Evolutionary conservation across 148 eudicot species (phyloP).

Genomic region (Camellia japonica): DNA sequence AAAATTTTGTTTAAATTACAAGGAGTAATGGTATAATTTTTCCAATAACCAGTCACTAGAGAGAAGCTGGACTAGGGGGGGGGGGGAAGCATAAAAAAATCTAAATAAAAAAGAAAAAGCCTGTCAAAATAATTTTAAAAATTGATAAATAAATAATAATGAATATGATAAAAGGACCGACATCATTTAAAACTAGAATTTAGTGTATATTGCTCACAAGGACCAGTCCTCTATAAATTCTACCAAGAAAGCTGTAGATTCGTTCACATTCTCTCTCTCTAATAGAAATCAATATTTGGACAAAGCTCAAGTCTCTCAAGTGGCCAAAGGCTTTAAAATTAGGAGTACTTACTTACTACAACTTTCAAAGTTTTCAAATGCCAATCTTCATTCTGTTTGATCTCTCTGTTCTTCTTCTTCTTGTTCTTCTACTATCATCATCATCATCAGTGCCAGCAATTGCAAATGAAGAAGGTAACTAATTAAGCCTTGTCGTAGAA

Average conservation of each 20-base stretch:
- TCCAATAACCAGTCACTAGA: too few species aligned
- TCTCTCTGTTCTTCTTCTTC: conserved; percentile 21
- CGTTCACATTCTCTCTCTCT: background rate
- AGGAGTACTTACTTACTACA: background rate
- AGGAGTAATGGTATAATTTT: too few species aligned
- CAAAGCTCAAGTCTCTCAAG: background rate
- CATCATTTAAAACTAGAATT: too few species aligned
- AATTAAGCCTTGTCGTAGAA: too few species aligned
- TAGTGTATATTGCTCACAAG: too few species aligned
- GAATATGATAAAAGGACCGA: too few species aligned
- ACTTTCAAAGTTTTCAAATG: conserved; percentile 21
- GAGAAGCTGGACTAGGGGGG: too few species aligned
- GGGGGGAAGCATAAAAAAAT: too few species aligned
- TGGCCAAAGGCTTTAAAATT: background rate
- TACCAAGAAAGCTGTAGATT: conserved; percentile 6
- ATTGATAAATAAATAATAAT: too few species aligned
- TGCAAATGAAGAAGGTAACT: conserved; percentile 61
- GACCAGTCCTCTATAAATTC: background rate
- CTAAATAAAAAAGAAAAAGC: too few species aligned
- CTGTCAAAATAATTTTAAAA: too few species aligned
- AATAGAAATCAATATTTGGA: background rate
- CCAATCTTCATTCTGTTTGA: conserved; percentile 24
- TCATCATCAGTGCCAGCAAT: conserved; percentile 10
- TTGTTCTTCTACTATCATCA: background rate
- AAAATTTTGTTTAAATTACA: too few species aligned